Evolutionary conservation across 2,329 filamentous ascomycete genomes (phyloP), one percentile per base, ranked within the genome.

Genomic region (Xylariaceae sp.): DNA sequence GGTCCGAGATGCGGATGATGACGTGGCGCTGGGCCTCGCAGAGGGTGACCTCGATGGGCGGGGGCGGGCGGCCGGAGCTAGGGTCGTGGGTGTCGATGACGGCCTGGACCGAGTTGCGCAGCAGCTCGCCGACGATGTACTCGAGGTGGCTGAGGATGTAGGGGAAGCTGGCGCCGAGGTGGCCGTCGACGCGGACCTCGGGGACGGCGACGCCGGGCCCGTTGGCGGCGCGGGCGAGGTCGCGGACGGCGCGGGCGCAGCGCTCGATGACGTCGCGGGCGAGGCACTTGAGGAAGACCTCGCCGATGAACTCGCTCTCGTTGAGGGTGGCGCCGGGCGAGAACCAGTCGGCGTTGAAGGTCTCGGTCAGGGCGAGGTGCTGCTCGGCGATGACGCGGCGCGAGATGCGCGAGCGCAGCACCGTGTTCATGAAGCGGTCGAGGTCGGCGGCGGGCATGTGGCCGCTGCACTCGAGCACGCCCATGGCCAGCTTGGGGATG

Each of bases 381-480:
- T 98, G 92, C 60, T 98, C 92, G 21, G 92, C 92, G 53, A 98
- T 98, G 45, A 96, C 92, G 42, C 93, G 79, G 39, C 92, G 80
- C 28, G 89, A 95, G 47, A 98, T 98, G 39, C 92, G 77, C 84
- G 90, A 92, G 67, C 86, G 76, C 35, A 98, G 64, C 42, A 96
- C 80, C 1, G 85, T 92, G 49, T 90, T 95, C 84, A 96, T 95
- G 55, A 98, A 94, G 33, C 77, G 78, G 60, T 98, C 92, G 47
- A 94, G 81, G 39, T 88, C 80, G 14, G 83, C 77, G 1, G 83
- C 70, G 29, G 80, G 78, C 67, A 96, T 86, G 27, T 93, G 68
- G 29, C 82, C 82, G 45, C 83, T 82, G 50, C 88, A 93, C 58
- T 98, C 87, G 34, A 96, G 68, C 10, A 96, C 88, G 7, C 92